Base-by-base conservation (phyloP, 305 asterid species). In the Andrographis paniculata region DNA sequence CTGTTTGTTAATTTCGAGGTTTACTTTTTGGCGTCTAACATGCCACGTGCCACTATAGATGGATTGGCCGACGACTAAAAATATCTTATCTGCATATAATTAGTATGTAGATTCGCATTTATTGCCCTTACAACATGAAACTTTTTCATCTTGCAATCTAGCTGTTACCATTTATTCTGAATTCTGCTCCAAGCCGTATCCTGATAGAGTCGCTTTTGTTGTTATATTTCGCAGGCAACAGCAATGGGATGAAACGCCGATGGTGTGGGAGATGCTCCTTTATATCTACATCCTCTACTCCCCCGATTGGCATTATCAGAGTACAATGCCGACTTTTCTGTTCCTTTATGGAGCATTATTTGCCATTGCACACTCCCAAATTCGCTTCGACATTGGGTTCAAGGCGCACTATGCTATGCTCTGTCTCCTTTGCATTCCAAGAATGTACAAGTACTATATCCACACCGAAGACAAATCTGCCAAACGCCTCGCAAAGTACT, bases 251-350 rank as follows among this genome's bases (percentile, higher is more conserved):
- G 93, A 81, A 70, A 81, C 87, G 1, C 93, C 93, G 15, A 81
- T 81, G 93, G 87, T 81, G 48, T 81, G 93, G 93, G 93, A 81
- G 66, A 81, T 75, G 93, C 87, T 81, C 36, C 78, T 81, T 14
- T 78, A 78, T 54, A 70, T 81, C 28, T 81, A 78, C 73, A 81
- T 81, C 53, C 69, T 81, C 41, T 78, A 81, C 75, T 81, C 93
- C 13, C 93, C 87, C 14, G 93, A 81, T 62, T 81, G 93, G 93
- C 93, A 81, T 54, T 81, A 81, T 52, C 73, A 73, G 50, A 78
- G 82, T 59, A 78, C 93, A 6, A 81, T 78, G 93, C 87, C 93
- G 17, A 81, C 73, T 17, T 78, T 81, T 64, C 56, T 81, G 72
- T 81, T 81, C 74, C 65, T 81, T 14, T 81, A 81, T 28, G 93